Conservation (phyloP, 805 yeast genomes). For the Teunomyces cretensis region DNA sequence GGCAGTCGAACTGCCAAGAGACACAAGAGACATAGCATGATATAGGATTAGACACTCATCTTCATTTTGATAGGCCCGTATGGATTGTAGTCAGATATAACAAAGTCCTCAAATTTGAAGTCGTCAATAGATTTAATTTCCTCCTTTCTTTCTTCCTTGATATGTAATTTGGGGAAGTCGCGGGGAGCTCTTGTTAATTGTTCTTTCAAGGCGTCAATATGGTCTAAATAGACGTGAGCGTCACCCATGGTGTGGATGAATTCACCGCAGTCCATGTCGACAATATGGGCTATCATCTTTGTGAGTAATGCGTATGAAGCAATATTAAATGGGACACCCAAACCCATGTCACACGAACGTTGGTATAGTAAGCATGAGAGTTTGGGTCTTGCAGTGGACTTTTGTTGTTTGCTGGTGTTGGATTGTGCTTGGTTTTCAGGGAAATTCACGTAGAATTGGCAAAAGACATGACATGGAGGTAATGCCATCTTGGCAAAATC, state of each 20-base stretch:
- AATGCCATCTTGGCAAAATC: constrained; percentile 93
- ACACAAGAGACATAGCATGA: constrained; percentile 8
- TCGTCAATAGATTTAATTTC: constrained; percentile 74
- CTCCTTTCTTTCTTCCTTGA: constrained; percentile 52
- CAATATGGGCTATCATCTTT: constrained; percentile 93
- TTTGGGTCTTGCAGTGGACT: constrained; percentile 47
- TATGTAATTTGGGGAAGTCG: constrained; percentile 73
- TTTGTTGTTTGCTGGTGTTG: constrained; percentile 1
- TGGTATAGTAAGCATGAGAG: constrained; percentile 90
- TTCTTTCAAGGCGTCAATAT: constrained; percentile 82
- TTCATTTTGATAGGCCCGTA: constrained; percentile 86
- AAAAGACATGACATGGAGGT: constrained; percentile 97
- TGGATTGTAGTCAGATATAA: constrained; percentile 76
- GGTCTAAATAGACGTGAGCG: constrained; percentile 92
- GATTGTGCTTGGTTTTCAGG: constrained; percentile 42
- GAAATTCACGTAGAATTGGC: constrained; percentile 90
- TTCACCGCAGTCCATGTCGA: constrained; percentile 93
- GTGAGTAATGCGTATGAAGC: constrained; percentile 94
- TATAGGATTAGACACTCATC: constrained; percentile 76
- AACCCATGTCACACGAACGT: constrained; percentile 98
- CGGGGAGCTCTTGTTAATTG: constrained; percentile 78
- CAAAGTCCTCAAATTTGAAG: constrained; percentile 86
- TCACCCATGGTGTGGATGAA: constrained; percentile 96
- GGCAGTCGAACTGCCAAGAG: constrained; percentile 15
- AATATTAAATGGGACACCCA: constrained; percentile 98